Evolutionary conservation across 2,329 filamentous ascomycete species (phyloP).

Genomic region (Paramyrothecium roridum): DNA sequence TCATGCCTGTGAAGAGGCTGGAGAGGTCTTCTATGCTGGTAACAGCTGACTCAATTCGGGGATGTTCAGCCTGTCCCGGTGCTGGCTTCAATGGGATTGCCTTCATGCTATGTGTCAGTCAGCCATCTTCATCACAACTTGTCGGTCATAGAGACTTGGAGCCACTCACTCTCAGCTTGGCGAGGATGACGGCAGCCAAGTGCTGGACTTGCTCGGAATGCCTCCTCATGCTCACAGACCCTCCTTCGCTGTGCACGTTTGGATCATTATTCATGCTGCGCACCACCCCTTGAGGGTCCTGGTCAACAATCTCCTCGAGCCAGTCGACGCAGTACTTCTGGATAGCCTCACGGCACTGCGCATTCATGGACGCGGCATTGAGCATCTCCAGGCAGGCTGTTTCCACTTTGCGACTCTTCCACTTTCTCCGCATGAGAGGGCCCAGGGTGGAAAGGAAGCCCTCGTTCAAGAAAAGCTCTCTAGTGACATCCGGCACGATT

Average conservation of each 20-base stretch:
- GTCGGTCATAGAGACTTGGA: background rate
- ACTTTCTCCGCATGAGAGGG: constrained; percentile 72
- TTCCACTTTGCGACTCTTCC: constrained; percentile 83
- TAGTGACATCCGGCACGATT: constrained; percentile 71
- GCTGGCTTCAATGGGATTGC: constrained; percentile 46
- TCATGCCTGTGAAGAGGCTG: constrained; percentile 62
- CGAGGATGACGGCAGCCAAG: constrained; percentile 70
- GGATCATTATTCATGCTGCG: constrained; percentile 48
- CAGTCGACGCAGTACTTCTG: constrained; percentile 81
- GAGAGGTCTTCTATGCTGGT: constrained; percentile 66
- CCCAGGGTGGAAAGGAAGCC: constrained; percentile 79
- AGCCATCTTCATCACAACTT: constrained; percentile 19
- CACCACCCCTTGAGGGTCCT: constrained; percentile 58
- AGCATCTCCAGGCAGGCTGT: constrained; percentile 84
- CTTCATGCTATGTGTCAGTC: constrained; percentile 50
- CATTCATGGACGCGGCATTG: constrained; percentile 86
- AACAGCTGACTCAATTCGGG: constrained; percentile 48
- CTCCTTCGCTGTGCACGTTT: constrained; percentile 55
- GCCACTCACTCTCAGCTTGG: constrained; percentile 62
- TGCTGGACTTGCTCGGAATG: constrained; percentile 62
- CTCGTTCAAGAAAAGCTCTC: constrained; percentile 80
- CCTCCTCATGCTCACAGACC: constrained; percentile 56
- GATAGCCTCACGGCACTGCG: constrained; percentile 77
- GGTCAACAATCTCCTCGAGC: constrained; percentile 79
- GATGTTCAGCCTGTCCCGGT: constrained; percentile 33